Conservation (phyloP, 2,329 filamentous ascomycete species). For the Keithomyces neogunnii region DNA sequence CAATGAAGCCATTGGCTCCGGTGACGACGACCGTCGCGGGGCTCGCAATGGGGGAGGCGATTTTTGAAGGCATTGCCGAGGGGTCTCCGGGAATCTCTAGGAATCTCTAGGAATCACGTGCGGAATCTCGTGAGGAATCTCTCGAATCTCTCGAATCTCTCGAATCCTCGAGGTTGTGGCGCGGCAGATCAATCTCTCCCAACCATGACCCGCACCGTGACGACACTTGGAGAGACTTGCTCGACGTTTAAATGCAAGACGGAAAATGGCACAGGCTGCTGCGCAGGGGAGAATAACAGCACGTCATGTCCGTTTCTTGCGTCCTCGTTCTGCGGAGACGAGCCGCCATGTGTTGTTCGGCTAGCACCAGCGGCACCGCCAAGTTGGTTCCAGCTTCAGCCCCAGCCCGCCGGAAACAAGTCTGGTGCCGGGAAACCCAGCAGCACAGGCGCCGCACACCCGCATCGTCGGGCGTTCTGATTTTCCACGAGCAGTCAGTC, state of each 20-base stretch:
- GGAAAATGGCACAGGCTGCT: neutral
- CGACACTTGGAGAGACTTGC: no score
- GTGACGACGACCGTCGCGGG: conserved; percentile 28
- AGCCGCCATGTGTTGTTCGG: neutral
- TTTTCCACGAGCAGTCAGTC: no score
- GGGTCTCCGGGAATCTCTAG: neutral
- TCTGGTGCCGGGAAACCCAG: no score
- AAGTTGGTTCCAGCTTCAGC: neutral
- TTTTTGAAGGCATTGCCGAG: conserved; percentile 16
- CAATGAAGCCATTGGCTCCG: conserved; percentile 34
- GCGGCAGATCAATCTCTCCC: neutral
- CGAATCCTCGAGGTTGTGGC: no score
- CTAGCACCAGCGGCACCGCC: no score
- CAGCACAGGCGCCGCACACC: no score
- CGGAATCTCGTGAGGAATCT: no score
- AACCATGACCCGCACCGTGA: no score
- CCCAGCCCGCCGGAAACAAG: neutral
- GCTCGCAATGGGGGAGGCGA: conserved; percentile 14
- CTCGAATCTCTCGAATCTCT: no score
- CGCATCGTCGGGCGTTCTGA: no score
- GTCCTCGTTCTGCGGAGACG: neutral
- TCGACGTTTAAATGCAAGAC: no score
- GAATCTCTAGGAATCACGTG: no score
- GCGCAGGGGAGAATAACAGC: neutral
- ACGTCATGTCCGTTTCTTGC: neutral